Percentiles rank a stretch among this genome's conserved stretches.
Evolutionary conservation across 2,329 filamentous ascomycete genomes (phyloP).

Genomic region (Metarhizium robertsii): DNA sequence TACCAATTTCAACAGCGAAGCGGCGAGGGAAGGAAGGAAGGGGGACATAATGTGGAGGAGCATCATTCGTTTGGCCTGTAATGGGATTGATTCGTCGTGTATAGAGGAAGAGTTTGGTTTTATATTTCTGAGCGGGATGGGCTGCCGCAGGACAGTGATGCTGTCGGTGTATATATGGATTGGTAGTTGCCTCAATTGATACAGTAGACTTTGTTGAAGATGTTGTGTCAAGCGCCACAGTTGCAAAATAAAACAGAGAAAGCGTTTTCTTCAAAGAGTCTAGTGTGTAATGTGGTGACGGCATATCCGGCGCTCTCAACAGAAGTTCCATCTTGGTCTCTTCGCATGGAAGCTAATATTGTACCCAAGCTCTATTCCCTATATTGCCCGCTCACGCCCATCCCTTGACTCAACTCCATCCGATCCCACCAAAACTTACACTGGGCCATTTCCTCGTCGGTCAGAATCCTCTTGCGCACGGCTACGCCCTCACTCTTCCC

Average conservation of each 20-base stretch:
- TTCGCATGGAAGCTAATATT: no score
- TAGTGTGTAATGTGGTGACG: not conserved
- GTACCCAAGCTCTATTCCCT: not conserved
- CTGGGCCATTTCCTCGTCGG: slow-evolving; percentile 34
- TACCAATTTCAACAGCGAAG: not conserved
- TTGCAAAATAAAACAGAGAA: not conserved
- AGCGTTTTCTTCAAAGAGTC: no score
- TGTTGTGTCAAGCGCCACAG: not conserved
- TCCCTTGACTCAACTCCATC: slow-evolving; percentile 24
- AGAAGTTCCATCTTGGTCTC: no score
- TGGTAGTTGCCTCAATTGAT: not conserved
- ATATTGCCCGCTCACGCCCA: slow-evolving; percentile 1
- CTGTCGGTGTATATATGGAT: not conserved
- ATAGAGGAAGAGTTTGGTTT: not conserved
- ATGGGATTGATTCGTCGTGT: not conserved
- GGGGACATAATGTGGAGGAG: not conserved
- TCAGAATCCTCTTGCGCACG: slow-evolving; percentile 32
- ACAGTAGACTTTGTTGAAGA: not conserved
- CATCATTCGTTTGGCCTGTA: not conserved
- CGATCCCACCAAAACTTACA: slow-evolving; percentile 54
- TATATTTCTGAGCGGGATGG: not conserved
- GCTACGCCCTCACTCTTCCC: slow-evolving; percentile 29
- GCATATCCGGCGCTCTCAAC: not conserved
- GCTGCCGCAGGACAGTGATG: not conserved
- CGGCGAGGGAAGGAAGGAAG: not conserved